Conservation (phyloP, 371 early-diverging fungal genomes). For the Mucor circinelloides region DNA sequence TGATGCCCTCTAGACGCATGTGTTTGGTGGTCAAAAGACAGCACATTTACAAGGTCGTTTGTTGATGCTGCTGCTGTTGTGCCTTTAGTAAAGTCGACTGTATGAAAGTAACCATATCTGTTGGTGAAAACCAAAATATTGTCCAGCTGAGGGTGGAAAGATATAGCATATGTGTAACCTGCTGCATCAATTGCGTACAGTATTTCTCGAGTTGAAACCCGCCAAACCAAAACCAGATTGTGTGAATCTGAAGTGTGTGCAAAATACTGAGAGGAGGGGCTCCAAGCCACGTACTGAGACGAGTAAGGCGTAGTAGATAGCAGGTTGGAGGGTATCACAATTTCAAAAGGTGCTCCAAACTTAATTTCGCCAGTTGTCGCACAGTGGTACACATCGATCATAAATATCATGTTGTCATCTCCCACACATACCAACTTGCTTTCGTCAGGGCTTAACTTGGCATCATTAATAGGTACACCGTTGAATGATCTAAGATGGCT, state of each 20-base stretch:
- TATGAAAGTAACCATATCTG: slow-evolving; percentile 62
- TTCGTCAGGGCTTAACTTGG: slow-evolving; percentile 53
- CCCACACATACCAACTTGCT: slow-evolving; percentile 55
- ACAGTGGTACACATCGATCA: slow-evolving; percentile 14
- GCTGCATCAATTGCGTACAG: slow-evolving; percentile 49
- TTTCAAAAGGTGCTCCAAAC: background rate
- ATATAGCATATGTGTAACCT: slow-evolving; percentile 51
- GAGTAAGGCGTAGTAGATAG: slow-evolving; percentile 17
- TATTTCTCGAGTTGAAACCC: slow-evolving; percentile 38
- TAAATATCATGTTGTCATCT: slow-evolving; percentile 35
- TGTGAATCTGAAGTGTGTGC: slow-evolving; percentile 61
- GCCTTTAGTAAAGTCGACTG: slow-evolving; percentile 47
- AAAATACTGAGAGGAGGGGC: slow-evolving; percentile 51
- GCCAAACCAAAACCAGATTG: slow-evolving; percentile 54
- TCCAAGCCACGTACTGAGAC: slow-evolving; percentile 62
- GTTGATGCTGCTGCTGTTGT: background rate
- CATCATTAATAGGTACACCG: slow-evolving; percentile 53
- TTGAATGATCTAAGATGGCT: slow-evolving; percentile 46
- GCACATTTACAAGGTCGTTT: background rate
- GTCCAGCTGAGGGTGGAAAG: slow-evolving; percentile 56
- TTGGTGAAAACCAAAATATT: slow-evolving; percentile 56
- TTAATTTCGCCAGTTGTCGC: slow-evolving; percentile 8
- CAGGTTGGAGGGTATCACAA: slow-evolving; percentile 10
- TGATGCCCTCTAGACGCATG: background rate
- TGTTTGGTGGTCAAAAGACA: slow-evolving; percentile 12